Conservation (phyloP, 2,329 filamentous ascomycete species). For the Scolecobasidium constrictum region DNA sequence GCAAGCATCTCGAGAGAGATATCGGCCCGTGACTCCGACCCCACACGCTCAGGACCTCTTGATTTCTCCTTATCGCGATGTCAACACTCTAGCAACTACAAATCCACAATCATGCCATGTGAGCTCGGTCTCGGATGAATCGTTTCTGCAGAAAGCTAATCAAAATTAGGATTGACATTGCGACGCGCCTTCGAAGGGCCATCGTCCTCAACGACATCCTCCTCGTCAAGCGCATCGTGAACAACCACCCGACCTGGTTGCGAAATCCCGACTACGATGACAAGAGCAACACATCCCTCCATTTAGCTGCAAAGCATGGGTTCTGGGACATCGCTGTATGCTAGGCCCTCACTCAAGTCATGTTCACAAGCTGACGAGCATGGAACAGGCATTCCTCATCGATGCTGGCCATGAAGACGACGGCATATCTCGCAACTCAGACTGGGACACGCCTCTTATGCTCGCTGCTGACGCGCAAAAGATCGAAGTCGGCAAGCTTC, state of each 20-base stretch:
- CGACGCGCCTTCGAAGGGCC: conserved; percentile 68
- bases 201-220: conserved; percentile 64
- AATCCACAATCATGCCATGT: not conserved
- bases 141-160: too few species aligned
- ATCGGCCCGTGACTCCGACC: too few species aligned
- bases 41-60: too few species aligned
- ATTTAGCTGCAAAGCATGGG: conserved; percentile 67
- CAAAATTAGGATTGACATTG: conserved; percentile 75
- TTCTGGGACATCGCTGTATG: conserved; percentile 52
- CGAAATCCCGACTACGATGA: conserved; percentile 69
- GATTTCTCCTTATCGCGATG: too few species aligned
- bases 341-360: too few species aligned
- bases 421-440: conserved; percentile 65
- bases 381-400: conserved; percentile 49
- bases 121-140: too few species aligned
- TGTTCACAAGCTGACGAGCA: too few species aligned
- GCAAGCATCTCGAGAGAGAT: too few species aligned
- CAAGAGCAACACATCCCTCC: conserved; percentile 73
- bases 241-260: conserved; percentile 57
- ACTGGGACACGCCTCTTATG: conserved; percentile 73
- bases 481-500: conserved; percentile 60
- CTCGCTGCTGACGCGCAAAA: conserved; percentile 60
- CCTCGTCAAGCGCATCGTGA: conserved; percentile 67
- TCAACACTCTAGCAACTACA: too few species aligned
- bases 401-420: conserved; percentile 64